Conservation (phyloP, 2,329 filamentous ascomycete genomes). For the Onygena corvina region DNA sequence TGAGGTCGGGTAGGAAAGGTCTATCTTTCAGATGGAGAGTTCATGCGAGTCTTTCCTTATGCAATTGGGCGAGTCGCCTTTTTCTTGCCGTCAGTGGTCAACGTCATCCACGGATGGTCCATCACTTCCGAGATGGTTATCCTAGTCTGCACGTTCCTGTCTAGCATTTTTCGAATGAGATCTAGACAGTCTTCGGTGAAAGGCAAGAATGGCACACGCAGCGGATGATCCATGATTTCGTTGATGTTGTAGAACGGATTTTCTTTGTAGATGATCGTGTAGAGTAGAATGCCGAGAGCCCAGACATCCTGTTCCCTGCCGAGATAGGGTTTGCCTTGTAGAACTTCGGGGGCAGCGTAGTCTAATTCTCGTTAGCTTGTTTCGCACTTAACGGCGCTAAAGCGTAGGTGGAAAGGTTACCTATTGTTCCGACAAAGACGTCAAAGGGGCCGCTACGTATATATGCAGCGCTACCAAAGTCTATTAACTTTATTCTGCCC, state of each 20-base stretch:
- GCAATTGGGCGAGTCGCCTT: not conserved
- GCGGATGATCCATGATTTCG: conserved; percentile 95
- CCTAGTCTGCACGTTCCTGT: conserved; percentile 71
- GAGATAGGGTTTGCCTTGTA: conserved; percentile 80
- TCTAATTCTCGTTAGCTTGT: conserved; percentile 45
- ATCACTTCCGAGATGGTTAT: conserved; percentile 81
- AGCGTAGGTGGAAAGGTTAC: conserved; percentile 41
- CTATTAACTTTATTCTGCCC: conserved; percentile 89
- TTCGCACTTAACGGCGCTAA: not conserved
- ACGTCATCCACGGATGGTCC: conserved; percentile 65
- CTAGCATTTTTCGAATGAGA: conserved; percentile 79
- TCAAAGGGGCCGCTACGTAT: conserved; percentile 98
- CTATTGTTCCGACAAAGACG: conserved; percentile 96
- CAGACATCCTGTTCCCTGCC: conserved; percentile 98
- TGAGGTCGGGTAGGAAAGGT: not conserved
- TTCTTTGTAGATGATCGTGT: conserved; percentile 99
- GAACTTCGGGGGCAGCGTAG: conserved; percentile 95
- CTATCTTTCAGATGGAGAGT: not conserved
- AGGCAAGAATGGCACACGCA: conserved; percentile 63
- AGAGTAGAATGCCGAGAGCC: conserved; percentile 91
- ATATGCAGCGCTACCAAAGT: conserved; percentile 95
- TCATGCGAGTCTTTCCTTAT: not conserved
- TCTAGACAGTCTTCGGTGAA: conserved; percentile 78
- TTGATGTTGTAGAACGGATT: conserved; percentile 99
- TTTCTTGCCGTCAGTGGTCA: conserved; percentile 11